Evolutionary conservation across 345 rosid species (phyloP).

Genomic region (Alliaria petiolata): DNA sequence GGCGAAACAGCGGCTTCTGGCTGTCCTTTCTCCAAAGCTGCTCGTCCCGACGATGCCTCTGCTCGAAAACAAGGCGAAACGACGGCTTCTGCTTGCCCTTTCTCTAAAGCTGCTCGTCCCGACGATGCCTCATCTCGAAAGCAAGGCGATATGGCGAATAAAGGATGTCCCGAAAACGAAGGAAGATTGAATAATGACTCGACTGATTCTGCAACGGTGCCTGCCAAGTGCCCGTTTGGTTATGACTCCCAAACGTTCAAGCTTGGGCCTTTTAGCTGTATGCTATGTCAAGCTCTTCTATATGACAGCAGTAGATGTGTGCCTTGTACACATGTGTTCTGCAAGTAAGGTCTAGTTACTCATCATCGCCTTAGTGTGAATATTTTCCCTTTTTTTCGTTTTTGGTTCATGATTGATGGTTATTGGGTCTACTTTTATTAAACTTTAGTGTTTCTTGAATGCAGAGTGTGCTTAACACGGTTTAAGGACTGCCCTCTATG

Average conservation of each 20-base stretch:
- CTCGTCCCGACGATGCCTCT: slow-evolving; percentile 57
- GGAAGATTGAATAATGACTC: slow-evolving; percentile 39
- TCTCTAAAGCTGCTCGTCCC: slow-evolving; percentile 60
- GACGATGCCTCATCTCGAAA: slow-evolving; percentile 34
- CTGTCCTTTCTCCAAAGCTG: slow-evolving; percentile 67
- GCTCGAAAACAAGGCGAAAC: slow-evolving; percentile 25
- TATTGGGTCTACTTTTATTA: background rate
- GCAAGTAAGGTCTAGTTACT: slow-evolving; percentile 60
- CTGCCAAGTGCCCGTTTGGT: slow-evolving; percentile 91
- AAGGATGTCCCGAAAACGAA: slow-evolving; percentile 34
- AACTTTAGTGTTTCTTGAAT: background rate
- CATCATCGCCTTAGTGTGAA: background rate
- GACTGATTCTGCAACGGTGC: slow-evolving; percentile 35
- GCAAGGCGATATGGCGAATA: slow-evolving; percentile 2
- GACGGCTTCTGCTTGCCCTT: slow-evolving; percentile 45
- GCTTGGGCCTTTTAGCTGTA: slow-evolving; percentile 94
- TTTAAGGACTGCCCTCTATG: slow-evolving; percentile 93
- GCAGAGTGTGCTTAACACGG: slow-evolving; percentile 66
- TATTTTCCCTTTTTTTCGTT: background rate
- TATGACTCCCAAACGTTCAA: slow-evolving; percentile 88
- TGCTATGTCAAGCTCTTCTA: slow-evolving; percentile 88
- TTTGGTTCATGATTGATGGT: slow-evolving; percentile 2
- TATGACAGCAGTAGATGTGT: slow-evolving; percentile 71
- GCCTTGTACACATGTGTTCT: slow-evolving; percentile 83
- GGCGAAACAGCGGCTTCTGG: slow-evolving; percentile 9